Evolutionary conservation across 2,329 filamentous ascomycete species (phyloP).

Genomic region (Ophiostoma sp.): DNA sequence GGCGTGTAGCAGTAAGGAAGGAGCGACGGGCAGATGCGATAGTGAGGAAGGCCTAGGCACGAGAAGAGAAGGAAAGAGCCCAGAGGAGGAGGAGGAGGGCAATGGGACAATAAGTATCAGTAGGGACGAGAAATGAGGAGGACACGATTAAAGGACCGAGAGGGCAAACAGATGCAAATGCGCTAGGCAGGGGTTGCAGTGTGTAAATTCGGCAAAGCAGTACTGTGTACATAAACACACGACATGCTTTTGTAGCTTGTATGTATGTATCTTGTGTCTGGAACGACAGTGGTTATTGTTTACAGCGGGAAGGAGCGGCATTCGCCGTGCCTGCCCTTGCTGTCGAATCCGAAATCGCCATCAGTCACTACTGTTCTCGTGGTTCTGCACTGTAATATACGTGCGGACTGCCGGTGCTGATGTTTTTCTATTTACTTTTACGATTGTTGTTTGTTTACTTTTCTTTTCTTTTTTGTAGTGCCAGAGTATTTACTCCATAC

Average conservation of each 20-base stretch:
- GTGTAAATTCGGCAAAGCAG: background rate
- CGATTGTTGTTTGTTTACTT: background rate
- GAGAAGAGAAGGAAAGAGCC: background rate
- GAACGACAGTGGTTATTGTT: background rate
- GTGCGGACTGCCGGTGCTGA: background rate
- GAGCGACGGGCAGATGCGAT: background rate
- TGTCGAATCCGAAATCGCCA: background rate
- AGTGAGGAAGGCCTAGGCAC: background rate
- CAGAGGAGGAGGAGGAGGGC: background rate
- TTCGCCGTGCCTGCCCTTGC: background rate
- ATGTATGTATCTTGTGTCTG: too few species aligned
- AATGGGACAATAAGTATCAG: background rate
- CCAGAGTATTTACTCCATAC: background rate
- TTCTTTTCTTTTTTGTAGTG: background rate
- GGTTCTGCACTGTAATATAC: too few species aligned
- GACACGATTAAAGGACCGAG: background rate
- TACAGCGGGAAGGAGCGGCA: background rate
- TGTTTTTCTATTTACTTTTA: conserved; percentile 2
- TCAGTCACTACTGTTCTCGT: background rate
- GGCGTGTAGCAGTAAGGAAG: background rate
- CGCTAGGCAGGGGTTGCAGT: conserved; percentile 21
- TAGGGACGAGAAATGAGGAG: background rate
- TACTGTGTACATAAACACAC: background rate
- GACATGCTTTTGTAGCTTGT: too few species aligned
- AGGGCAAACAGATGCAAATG: conserved; percentile 12